Percentiles rank a stretch among this genome's conserved stretches.
phyloP scores from a whole-genome alignment of 331 rosid species.

The Dryas integrifolia region DNA sequence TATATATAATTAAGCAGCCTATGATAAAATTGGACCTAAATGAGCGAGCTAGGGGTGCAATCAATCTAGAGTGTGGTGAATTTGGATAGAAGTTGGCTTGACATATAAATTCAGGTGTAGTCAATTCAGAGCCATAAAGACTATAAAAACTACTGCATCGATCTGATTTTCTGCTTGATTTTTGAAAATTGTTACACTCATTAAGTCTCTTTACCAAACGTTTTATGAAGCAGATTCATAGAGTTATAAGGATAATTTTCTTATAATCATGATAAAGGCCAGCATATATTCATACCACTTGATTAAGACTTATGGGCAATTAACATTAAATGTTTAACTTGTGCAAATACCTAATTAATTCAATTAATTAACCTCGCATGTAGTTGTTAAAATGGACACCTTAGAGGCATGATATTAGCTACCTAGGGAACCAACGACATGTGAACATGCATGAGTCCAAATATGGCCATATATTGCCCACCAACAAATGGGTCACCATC shows the following conservation, averaged over 20 bases:
- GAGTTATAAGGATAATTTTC: too few species aligned
- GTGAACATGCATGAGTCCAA: conserved; percentile 23
- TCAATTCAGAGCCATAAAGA: not conserved
- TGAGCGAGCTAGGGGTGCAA: not conserved
- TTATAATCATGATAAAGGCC: too few species aligned
- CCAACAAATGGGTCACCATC: conserved; percentile 37
- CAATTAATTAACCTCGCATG: too few species aligned
- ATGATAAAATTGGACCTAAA: conserved; percentile 1
- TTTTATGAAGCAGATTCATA: too few species aligned
- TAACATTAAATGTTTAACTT: too few species aligned
- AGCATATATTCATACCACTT: too few species aligned
- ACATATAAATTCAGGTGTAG: not conserved
- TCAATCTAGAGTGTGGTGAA: not conserved
- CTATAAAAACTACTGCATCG: too few species aligned
- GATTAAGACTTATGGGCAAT: too few species aligned
- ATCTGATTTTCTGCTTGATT: too few species aligned
- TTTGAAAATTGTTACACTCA: too few species aligned
- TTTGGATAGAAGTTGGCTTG: not conserved
- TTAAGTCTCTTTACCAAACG: too few species aligned
- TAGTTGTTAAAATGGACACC: not conserved
- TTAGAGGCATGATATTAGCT: conserved; percentile 19
- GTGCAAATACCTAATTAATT: too few species aligned
- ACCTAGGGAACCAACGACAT: conserved; percentile 17
- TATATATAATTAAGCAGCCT: not conserved
- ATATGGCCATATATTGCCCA: not conserved